Conservation (phyloP, 2,329 filamentous ascomycete genomes). For the Claviceps arundinis region DNA sequence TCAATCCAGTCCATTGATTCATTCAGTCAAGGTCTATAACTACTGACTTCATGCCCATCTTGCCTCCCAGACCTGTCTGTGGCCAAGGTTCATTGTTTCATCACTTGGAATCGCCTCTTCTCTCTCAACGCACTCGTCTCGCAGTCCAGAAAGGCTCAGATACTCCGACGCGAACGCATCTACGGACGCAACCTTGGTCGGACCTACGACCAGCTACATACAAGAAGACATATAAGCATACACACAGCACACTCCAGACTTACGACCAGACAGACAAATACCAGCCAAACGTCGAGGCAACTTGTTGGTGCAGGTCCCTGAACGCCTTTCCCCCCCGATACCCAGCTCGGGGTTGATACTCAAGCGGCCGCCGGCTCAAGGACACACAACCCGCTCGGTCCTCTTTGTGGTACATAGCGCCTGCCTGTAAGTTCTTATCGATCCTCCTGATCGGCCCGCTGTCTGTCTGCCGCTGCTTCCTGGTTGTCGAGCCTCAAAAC, state of each 20-base stretch:
- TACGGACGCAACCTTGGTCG: not conserved
- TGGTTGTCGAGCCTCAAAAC: not conserved
- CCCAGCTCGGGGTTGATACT: no score
- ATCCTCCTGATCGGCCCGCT: constrained; percentile 1
- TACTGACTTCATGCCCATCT: constrained; percentile 4
- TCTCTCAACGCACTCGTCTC: not conserved
- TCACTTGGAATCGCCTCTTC: not conserved
- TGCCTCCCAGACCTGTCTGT: constrained; percentile 16
- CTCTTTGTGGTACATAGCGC: constrained; percentile 2
- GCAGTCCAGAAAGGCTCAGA: not conserved
- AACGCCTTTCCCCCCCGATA: not conserved
- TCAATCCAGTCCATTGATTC: not conserved
- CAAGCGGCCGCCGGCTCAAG: not conserved
- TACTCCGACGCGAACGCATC: not conserved
- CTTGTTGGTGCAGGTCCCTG: no score
- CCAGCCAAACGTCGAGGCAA: no score
- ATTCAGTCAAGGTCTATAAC: constrained; percentile 1
- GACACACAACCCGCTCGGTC: constrained; percentile 4
- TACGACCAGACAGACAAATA: not conserved
- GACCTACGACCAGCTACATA: not conserved
- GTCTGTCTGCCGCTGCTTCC: constrained; percentile 1
- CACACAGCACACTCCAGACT: not conserved
- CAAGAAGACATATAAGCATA: not conserved
- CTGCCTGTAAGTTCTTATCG: constrained; percentile 4
- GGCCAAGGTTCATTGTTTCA: constrained; percentile 11